Evolutionary conservation across 2,329 filamentous ascomycete genomes (phyloP), one percentile per base, ranked within the genome.

Genomic region (Phaeosphaeriaceae sp.): DNA sequence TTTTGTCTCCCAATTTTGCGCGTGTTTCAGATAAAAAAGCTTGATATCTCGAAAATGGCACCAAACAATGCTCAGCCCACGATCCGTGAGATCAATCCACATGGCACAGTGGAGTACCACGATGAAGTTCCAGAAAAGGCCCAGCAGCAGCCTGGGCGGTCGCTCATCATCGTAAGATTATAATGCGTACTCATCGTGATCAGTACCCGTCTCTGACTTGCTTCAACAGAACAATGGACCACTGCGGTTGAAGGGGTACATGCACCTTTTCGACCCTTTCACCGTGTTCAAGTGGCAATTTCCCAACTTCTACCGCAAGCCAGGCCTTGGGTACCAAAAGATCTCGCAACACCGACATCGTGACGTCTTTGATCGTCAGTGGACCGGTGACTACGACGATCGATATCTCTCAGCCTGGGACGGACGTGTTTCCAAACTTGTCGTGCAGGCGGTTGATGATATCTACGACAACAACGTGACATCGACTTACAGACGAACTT

Each of bases 371-470:
- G 66, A 70, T 15, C 63, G 70, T 31, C 57, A 68, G 48, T 70
- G 69, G 68, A 52, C 59, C 1, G 66, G 69, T 2, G 63, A 73
- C 41, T 69, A 70, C 33, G 72, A 72, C 31, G 73, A 75, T 36
- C 69, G 71, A 1, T 75, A 75, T 42, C 63, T 75, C 17, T 73
- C 70, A 9, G 60, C 69, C 0, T 73, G 56, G 52, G 72, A 75
- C 41, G 73, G 72, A 3, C 69, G 66, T 25, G 54, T 71, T 7
- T 70, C 68, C 1, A 71, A 72, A 42, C 61, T 76, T 2, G 63
- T 74, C 3, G 71, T 76, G 2, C 73, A 76, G 54, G 63, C 70
- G 17, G 64, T 68, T 2, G 72, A 76, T 17, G 69, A 75, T 1
- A 72, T 75, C 13, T 74, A 72, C 48, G 69, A 75, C 41, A 66